Evolutionary conservation across 2,329 filamentous ascomycete genomes (phyloP).

Genomic region (Clonostachys solani): DNA sequence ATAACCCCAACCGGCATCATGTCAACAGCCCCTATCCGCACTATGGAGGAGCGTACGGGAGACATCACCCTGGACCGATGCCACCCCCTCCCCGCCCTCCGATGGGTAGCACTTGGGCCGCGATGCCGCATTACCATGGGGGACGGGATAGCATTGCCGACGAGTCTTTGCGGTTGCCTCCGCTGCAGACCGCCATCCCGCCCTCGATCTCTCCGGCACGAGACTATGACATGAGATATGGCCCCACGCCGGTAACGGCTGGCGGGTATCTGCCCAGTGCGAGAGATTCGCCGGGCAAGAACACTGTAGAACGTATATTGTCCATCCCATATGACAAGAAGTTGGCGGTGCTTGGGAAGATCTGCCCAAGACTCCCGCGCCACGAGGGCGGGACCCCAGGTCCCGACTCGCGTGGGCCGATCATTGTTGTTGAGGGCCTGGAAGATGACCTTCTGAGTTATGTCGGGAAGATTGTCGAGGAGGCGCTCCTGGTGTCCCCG

Average conservation of each 20-base stretch:
- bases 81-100: slow-evolving; percentile 49
- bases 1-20: slow-evolving; percentile 5
- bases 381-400: slow-evolving; percentile 11
- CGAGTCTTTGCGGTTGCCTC: slow-evolving; percentile 48
- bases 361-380: slow-evolving; percentile 62
- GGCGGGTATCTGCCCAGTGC: background rate
- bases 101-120: background rate
- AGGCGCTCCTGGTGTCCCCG: slow-evolving; percentile 46
- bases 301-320: slow-evolving; percentile 59
- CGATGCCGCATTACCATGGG: slow-evolving; percentile 1
- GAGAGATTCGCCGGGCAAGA: slow-evolving; percentile 1
- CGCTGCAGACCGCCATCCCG: slow-evolving; percentile 40
- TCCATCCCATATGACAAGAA: slow-evolving; percentile 71
- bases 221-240: slow-evolving; percentile 11
- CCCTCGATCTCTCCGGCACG: slow-evolving; percentile 18
- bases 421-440: slow-evolving; percentile 81
- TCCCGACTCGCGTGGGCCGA: slow-evolving; percentile 55
- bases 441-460: slow-evolving; percentile 43
- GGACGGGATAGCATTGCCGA: slow-evolving; percentile 11
- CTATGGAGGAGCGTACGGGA: slow-evolving; percentile 15
- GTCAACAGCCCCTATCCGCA: slow-evolving; percentile 19
- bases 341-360: slow-evolving; percentile 69
- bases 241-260: slow-evolving; percentile 1
- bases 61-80: slow-evolving; percentile 33
- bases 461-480: slow-evolving; percentile 61